Evolutionary conservation across 495 filamentous ascomycete genomes (phyloP).

Genomic region (Friedmanniomyces simplex): DNA sequence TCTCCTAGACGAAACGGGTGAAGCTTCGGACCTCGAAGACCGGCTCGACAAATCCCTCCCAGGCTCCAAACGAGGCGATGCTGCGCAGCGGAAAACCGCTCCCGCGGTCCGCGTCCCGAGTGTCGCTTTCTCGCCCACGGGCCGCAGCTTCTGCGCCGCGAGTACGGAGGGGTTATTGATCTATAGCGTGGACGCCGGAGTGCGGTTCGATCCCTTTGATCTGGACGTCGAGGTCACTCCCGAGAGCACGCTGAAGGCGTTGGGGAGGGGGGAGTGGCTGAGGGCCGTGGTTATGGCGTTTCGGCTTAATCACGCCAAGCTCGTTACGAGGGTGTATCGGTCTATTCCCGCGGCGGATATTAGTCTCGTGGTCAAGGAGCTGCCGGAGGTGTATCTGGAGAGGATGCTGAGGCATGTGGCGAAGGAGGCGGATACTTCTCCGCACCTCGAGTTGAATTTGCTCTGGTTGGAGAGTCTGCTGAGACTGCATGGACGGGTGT

Average conservation of each 20-base stretch:
- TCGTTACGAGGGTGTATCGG: slow-evolving; percentile 79
- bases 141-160: slow-evolving; percentile 84
- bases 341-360: slow-evolving; percentile 67
- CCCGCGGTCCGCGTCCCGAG: slow-evolving; percentile 80
- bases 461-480: slow-evolving; percentile 84
- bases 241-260: slow-evolving; percentile 60
- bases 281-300: slow-evolving; percentile 96
- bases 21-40: slow-evolving; percentile 79
- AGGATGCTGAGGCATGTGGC: slow-evolving; percentile 77
- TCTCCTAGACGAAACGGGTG: slow-evolving; percentile 75
- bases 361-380: slow-evolving; percentile 59
- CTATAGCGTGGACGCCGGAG: slow-evolving; percentile 67
- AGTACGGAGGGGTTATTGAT: slow-evolving; percentile 89
- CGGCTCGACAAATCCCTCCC: slow-evolving; percentile 77
- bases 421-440: slow-evolving; percentile 73
- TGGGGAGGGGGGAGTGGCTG: slow-evolving; percentile 70
- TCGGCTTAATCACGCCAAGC: slow-evolving; percentile 68
- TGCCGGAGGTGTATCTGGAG: slow-evolving; percentile 80
- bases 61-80: slow-evolving; percentile 76
- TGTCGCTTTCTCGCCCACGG: slow-evolving; percentile 79
- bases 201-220: slow-evolving; percentile 90
- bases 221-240: slow-evolving; percentile 88
- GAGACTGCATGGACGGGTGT: slow-evolving; percentile 66
- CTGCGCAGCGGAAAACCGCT: slow-evolving; percentile 58
- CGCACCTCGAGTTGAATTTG: slow-evolving; percentile 87